Evolutionary conservation across 1,139 yeast genomes (phyloP), one percentile per base, ranked within the genome.

Genomic region (Taphrina populina): DNA sequence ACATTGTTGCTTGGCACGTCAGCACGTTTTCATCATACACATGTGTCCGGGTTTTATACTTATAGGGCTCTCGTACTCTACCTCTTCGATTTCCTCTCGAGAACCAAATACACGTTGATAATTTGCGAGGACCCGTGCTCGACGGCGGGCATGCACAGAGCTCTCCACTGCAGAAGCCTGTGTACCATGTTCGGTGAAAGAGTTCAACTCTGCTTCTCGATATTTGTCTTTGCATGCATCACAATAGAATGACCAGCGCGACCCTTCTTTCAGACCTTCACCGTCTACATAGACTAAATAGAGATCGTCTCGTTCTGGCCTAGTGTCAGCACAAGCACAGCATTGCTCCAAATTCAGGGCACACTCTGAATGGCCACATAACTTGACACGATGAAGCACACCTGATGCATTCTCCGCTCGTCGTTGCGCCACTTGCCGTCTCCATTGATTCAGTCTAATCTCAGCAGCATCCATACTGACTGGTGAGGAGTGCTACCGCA

Each of bases 271-370:
- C 47, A 43, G 15, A 7, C 47, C 47, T 20, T 30, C 19, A 6
- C 47, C 47, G 20, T 43, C 47, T n/a, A 43, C 37, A 11, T 43
- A 43, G 10, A 43, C 36, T 20, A 13, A 17, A 30, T 43, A 43
- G 3, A 17, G 43, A 20, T 19, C 23, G 37, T 11, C 2, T 17
- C 32, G 10, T 8, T 29, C 24, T 11, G 35, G 27, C 11, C 47
- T 29, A 19, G 20, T 15, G 27, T 43, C 47, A 8, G 47, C 8
- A 19, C 47, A 43, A 19, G 23, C 37, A 21, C 47, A 43, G 30
- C 47, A 43, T 6, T 6, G 19, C 7, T 35, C 29, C 11, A 43
- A 29, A 21, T 29, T 43, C 13, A 43, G 32, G 3, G 26, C 26
- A 30, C 47, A 43, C 6, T 32, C 17, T 4, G 17, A 2, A 19